A percentile compares a stretch with the other conserved stretches of the same genome.
These are phyloP conservation scores for Acer saccharum DNA, from an alignment of 345 rosid genomes.

Conservation along the genomic window DNA sequence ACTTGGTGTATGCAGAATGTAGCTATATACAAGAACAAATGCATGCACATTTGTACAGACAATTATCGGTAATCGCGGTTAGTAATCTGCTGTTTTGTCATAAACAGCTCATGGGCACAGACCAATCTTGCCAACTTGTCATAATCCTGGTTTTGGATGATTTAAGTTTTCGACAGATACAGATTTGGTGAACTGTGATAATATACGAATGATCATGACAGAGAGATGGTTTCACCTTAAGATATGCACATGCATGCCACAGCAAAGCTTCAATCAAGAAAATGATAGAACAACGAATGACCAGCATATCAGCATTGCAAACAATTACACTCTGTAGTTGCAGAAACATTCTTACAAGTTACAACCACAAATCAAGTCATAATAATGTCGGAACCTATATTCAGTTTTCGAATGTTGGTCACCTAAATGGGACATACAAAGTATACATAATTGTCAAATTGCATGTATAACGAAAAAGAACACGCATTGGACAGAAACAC, in stretches of 20 bases:
- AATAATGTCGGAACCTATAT: too few species aligned
- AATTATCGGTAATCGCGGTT: background rate
- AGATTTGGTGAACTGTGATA: too few species aligned
- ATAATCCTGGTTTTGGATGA: too few species aligned
- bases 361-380: too few species aligned
- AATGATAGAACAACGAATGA: background rate
- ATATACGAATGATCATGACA: too few species aligned
- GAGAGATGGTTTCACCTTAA: too few species aligned
- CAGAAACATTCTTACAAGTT: background rate
- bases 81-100: background rate
- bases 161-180: too few species aligned
- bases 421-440: background rate
- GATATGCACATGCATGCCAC: too few species aligned
- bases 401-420: background rate
- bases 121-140: background rate
- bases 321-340: too few species aligned
- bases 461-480: background rate
- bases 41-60: conserved; percentile 6
- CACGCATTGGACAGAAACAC: background rate
- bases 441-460: background rate
- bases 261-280: too few species aligned
- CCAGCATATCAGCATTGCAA: background rate
- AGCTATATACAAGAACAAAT: too few species aligned
- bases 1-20: too few species aligned
- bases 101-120: background rate